Evolutionary conservation across 2,329 filamentous ascomycete genomes (phyloP), one percentile per base, ranked within the genome.

Genomic region (Aquanectria penicillioides): DNA sequence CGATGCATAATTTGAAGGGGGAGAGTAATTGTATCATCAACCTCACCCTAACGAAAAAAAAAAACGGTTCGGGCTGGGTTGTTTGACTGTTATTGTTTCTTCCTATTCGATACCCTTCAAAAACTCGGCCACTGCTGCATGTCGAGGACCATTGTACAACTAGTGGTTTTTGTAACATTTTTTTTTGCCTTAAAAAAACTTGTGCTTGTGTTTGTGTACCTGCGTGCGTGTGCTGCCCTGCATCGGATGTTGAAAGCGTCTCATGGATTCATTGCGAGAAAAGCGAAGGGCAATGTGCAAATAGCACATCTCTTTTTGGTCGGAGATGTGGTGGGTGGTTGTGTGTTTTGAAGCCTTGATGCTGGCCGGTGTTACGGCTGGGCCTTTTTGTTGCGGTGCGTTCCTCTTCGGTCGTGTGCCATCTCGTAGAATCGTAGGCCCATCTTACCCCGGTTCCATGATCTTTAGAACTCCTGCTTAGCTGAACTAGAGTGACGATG

Each of bases 1-100:
- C 67, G 69, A 71, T 9, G 52, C 52, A 6, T 73, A 36, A 59
- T 48, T 49, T 11, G 33, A 36, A 31, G 31, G 38, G 25, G 38
- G 50, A 53, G 36, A 31, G 40, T 46, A 53, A 46, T 53, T 46
- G 15, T 22, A 53, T 53, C 40, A 53, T 15, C 40, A 17, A 29
- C 31, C 17, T n/a, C 12, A 28, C 25, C 8, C 25, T 17, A 28
- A 15, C 28, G 5, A 15, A 2, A 12, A 5, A 26, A 23, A 9
- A 23, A 23, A n/a, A n/a, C 38, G 10, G 10, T 8, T n/a, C 4
- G 25, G 26, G 15, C 29, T 20, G 12, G 15, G 50, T 26, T 44
- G 40, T 9, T n/a, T 37, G 40, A 43, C 31, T 46, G 31, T 53
- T 46, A 52, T 53, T 53, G 31, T 37, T 33, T 41, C 10, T 37